Base-by-base conservation (phyloP, 78 protist genomes). In the Goniomonas avonlea region DNA sequence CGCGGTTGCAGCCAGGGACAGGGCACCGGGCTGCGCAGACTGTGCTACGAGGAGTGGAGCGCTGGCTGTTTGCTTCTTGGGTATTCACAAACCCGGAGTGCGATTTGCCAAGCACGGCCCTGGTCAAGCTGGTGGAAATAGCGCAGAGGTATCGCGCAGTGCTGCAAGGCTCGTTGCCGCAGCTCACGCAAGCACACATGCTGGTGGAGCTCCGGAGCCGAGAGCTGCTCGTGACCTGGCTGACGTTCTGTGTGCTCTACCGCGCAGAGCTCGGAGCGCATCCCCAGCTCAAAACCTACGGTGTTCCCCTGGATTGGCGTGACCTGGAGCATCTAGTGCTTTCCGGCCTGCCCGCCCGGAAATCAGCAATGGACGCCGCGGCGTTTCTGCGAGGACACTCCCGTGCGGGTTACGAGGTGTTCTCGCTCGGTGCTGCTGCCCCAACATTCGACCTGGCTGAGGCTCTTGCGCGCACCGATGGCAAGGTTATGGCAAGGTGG, bases 301-400 rank as follows among this genome's bases (percentile, higher is more conserved):
- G 53, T 11, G 48, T 63, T 9, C 32, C 75, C 40, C 75, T 68
- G 5, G 32, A n/a, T 8, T 18, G 40, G 55, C 21, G 25, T 13
- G 75, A 68, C 18, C 58, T 68, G 5, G 43, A 17, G 40, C 75
- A 68, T 20, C 75, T 68, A 17, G 58, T 43, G 5, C 38, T 68
- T 13, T 43, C 53, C 1, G 75, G 43, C 39, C n/a, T 3, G 75
- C 40, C 21, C 5, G 75, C 75, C 8, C 7, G 5, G 1, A 38
- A 43, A 1, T 29, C 75, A 35, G 29, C 35, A 27, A 53, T n/a
- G n/a, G 1, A 8, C 17, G 50, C 23, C 8, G 9, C 9, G 9
- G 43, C 43, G 31, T 63, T 39, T 31, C 29, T 63, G 73, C 73
- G 73, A 8, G 31, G 23, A 17, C 0, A 63, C 8, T 2, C 13